Percentiles rank a stretch among this genome's conserved stretches.
phyloP scores from a whole-genome alignment of 2,329 filamentous ascomycete species.

The Aschersonia sp. region DNA sequence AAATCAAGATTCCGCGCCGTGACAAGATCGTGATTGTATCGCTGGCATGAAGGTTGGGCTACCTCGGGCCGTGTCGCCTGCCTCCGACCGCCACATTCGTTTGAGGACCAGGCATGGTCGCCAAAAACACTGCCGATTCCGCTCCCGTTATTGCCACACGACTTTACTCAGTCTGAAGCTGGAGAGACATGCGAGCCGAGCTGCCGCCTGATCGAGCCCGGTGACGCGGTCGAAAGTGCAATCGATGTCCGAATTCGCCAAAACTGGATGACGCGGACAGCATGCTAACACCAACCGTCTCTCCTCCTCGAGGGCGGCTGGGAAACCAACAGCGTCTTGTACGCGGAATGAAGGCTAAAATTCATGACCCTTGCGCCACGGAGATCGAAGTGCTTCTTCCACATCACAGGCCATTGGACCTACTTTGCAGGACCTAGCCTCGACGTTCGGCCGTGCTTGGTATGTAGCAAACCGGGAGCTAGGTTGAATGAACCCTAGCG shows the following conservation, averaged over 20 bases:
- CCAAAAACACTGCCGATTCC: not conserved
- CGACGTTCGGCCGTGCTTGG: not conserved
- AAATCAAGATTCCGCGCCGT: not conserved
- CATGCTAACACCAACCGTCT: not conserved
- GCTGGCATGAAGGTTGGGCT: not conserved
- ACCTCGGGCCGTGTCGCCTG: not conserved
- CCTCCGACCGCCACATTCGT: not conserved
- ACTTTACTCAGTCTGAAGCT: not conserved
- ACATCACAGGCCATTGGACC: not conserved
- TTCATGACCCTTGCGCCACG: not conserved
- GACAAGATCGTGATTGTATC: not conserved
- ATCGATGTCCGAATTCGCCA: not conserved
- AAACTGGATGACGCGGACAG: not conserved
- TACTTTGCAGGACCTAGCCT: not conserved
- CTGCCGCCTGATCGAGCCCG: not conserved
- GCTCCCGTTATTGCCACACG: not conserved
- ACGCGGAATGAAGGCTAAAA: not conserved
- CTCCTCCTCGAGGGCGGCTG: not conserved
- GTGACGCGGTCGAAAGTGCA: not conserved
- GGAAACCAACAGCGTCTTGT: not conserved
- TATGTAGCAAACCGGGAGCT: not conserved
- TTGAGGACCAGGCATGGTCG: not conserved
- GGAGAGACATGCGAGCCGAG: not conserved
- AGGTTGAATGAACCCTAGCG: not conserved
- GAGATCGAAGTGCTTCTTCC: not conserved